Evolutionary conservation across 768 basidiomycete genomes (phyloP).

Genomic region (Leccinellum luteum): DNA sequence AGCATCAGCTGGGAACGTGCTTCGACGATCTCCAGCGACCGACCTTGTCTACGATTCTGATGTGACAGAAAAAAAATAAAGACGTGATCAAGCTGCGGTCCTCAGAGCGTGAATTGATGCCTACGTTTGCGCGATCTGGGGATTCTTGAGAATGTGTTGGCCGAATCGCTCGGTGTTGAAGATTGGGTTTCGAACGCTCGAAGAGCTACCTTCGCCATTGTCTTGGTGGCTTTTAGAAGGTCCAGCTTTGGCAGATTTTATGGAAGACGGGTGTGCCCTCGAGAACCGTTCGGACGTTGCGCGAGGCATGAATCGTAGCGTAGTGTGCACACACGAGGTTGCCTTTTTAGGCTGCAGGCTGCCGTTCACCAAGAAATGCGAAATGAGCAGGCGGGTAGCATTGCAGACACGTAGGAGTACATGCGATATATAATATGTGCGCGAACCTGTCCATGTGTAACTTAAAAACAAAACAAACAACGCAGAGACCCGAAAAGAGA

Average conservation of each 20-base stretch:
- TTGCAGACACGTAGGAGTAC: slow-evolving; percentile 13
- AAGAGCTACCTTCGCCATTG: slow-evolving; percentile 35
- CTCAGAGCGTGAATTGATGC: slow-evolving; percentile 31
- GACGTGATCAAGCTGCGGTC: slow-evolving; percentile 14
- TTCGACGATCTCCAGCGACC: neutral
- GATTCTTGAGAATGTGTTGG: slow-evolving; percentile 97
- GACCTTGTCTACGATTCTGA: slow-evolving; percentile 64
- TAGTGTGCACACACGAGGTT: neutral
- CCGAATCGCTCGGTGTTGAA: slow-evolving; percentile 96
- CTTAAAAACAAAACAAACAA: neutral
- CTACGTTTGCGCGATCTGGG: slow-evolving; percentile 85
- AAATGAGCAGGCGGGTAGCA: neutral
- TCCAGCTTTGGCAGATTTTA: slow-evolving; percentile 37
- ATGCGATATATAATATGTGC: slow-evolving; percentile 2
- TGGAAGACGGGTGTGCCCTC: slow-evolving; percentile 60
- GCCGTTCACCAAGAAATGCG: too few relatives aligned
- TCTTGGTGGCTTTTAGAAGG: slow-evolving; percentile 40
- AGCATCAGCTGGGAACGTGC: slow-evolving; percentile 4
- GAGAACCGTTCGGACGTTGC: slow-evolving; percentile 76
- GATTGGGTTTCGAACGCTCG: slow-evolving; percentile 72
- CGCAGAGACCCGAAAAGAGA: neutral
- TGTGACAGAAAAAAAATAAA: neutral
- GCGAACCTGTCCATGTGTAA: neutral
- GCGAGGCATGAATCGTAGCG: slow-evolving; percentile 62
- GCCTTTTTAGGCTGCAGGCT: too few relatives aligned